These are phyloP conservation scores for Raffaelea ambrosiae DNA, from an alignment of 2,329 filamentous ascomycete genomes.

Conservation along the genomic window DNA sequence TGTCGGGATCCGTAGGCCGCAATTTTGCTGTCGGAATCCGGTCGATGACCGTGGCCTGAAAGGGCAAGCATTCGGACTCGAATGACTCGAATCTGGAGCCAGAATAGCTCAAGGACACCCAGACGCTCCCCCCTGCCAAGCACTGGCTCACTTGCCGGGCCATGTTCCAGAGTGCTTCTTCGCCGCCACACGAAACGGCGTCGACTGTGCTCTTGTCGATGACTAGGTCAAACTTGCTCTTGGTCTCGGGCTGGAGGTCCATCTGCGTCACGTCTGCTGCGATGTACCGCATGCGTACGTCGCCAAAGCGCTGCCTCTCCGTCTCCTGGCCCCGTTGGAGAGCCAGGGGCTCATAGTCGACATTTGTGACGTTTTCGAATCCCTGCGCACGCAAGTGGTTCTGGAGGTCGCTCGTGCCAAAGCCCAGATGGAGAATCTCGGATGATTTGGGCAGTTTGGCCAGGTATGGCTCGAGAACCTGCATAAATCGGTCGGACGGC, in stretches of 20 bases:
- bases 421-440: slow-evolving; percentile 37
- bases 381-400: slow-evolving; percentile 34
- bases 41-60: slow-evolving; percentile 31
- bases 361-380: slow-evolving; percentile 34
- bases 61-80: slow-evolving; percentile 26
- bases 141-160: slow-evolving; percentile 23
- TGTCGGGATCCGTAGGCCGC: slow-evolving; percentile 33
- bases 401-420: slow-evolving; percentile 41
- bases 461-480: slow-evolving; percentile 30
- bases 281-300: slow-evolving; percentile 32
- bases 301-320: slow-evolving; percentile 32
- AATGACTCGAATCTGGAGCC: slow-evolving; percentile 26
- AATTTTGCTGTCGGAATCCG: slow-evolving; percentile 32
- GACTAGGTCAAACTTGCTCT: slow-evolving; percentile 29
- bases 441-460: slow-evolving; percentile 16
- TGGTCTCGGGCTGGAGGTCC: background rate
- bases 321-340: slow-evolving; percentile 31
- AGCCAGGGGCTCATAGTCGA: slow-evolving; percentile 42
- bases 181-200: slow-evolving; percentile 37
- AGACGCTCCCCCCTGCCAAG: slow-evolving; percentile 28
- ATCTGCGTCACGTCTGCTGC: slow-evolving; percentile 37
- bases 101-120: slow-evolving; percentile 42
- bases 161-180: slow-evolving; percentile 28
- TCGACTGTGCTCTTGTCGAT: slow-evolving; percentile 43
- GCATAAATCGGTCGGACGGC: slow-evolving; percentile 30